Evolutionary conservation across 1,139 yeast species (phyloP), one percentile per base, ranked within the genome.

Genomic region (Meyerozyma athensensis): DNA sequence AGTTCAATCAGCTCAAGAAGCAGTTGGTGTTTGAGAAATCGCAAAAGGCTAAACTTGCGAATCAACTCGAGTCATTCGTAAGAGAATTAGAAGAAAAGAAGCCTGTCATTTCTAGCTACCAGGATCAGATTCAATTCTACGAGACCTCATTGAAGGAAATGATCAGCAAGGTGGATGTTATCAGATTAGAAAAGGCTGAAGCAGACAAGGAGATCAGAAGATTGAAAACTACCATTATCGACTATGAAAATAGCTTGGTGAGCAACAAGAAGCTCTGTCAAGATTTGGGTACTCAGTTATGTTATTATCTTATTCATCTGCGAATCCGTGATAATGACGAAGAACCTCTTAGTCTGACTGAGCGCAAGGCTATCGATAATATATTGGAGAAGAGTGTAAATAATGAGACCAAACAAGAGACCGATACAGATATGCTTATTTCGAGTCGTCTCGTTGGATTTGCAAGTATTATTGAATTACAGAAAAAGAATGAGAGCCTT

Each of bases 261-360:
- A 60, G 71, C 3, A 57, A 79, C 53, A 69, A 70, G 40, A 76
- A 73, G 45, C 79, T 84, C 46, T 75, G 82, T 37, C 63, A 71
- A 26, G 97, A 90, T 50, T 65, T 89, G 30, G 86, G 94, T 7
- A 76, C 82, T 32, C 97, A 92, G 56, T 74, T 92, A 13, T 86
- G 86, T 47, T 74, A 73, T 39, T 68, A 87, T 36, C 67, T 90
- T 36, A 74, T 83, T 9, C 90, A 86, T 52, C 68, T 81, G 5
- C 75, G 82, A 39, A 66, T 78, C 9, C 69, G 79, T 34, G 75
- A 72, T 9, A 61, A 61, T 20, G 61, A 71, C 26, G 72, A 68
- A 26, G 74, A 74, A 26, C 85, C 89, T 5, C 63, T 86, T 24
- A 65, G 79, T 7, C 61, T 72, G 1, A 68, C 70, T 20, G 95